phyloP scores from a whole-genome alignment of 2,329 filamentous ascomycete genomes.

The Zalaria sp. region DNA sequence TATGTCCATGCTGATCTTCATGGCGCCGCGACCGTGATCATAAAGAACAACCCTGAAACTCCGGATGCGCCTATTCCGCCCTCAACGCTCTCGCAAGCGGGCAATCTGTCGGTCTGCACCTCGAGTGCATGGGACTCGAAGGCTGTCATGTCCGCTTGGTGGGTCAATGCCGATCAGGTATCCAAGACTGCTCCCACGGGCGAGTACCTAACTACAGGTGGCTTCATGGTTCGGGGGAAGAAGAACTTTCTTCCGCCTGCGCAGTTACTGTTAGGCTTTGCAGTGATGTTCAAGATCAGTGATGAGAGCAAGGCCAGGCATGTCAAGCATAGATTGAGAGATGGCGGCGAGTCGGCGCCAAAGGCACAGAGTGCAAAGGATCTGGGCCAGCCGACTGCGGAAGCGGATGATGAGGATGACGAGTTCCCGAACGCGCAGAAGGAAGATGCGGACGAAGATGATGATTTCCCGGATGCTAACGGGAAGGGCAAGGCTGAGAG shows the following conservation, averaged over 20 bases:
- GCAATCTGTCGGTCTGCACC: constrained; percentile 67
- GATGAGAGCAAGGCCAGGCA: constrained; percentile 75
- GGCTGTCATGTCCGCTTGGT: constrained; percentile 89
- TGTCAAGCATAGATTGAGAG: constrained; percentile 54
- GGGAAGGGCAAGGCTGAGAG: constrained; percentile 23
- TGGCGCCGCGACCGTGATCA: constrained; percentile 70
- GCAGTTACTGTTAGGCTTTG: constrained; percentile 76
- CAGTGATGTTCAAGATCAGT: constrained; percentile 74
- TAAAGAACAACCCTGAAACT: constrained; percentile 72
- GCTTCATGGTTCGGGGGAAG: constrained; percentile 68
- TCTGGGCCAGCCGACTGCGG: background rate
- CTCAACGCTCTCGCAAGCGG: constrained; percentile 80
- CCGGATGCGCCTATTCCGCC: constrained; percentile 81
- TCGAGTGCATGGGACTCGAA: constrained; percentile 94
- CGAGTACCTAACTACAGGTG: constrained; percentile 64
- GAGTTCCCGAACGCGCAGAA: constrained; percentile 12
- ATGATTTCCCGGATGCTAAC: constrained; percentile 10
- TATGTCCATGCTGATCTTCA: constrained; percentile 85
- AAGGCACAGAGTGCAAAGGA: no score
- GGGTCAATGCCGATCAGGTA: constrained; percentile 82
- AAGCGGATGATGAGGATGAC: constrained; percentile 10
- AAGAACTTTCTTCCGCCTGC: constrained; percentile 87
- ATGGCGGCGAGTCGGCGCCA: constrained; percentile 13
- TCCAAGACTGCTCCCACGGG: constrained; percentile 70
- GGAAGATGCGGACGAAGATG: constrained; percentile 14